Base-by-base conservation (phyloP, 1,139 yeast species). In the Candida labiduridarum region DNA sequence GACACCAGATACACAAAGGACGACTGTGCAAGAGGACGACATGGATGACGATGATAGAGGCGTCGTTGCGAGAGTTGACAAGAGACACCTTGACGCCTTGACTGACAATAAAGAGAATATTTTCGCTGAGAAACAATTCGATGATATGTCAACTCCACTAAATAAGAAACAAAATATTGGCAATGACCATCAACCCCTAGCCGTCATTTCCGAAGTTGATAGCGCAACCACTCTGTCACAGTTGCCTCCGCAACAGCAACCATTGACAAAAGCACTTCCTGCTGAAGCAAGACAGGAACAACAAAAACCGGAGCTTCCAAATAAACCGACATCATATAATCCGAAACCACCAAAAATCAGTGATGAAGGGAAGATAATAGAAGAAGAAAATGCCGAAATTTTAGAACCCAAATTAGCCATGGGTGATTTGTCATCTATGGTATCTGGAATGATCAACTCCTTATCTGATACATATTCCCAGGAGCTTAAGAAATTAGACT, bases 1-100 rank as follows among this genome's bases (percentile, higher is more conserved):
- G 47, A 76, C 81, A 1, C 81, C 81, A 1, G 81, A 77, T 53
- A 76, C 81, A 18, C 80, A 76, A 56, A 57, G 75, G 41, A 76
- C 81, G 0, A 76, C 80, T 1, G 64, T 76, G 9, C 79, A 76
- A 58, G 77, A 73, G 18, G 78, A 72, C 45, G 79, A 71, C 30
- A 67, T 62, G 52, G 71, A 66, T 42, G 71, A 71, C 30, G 72
- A 67, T 12, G 72, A 66, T 30, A 47, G 44, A 12, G 31, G 43
- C 27, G 22, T 35, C 10, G 44, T 46, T 12, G 58, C 54, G 10
- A 63, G 71, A 47, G 74, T 71, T 1, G 68, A 69, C 54, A 70
- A 66, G 47, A 68, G 67, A 25, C 76, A 72, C 29, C 51, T 74
- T 44, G 69, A 65, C 35, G 65, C 64, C 4, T 60, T 72, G 41